Base-by-base conservation (phyloP, 2,329 filamentous ascomycete genomes). In the Coniosporium tulheliwenetii region DNA sequence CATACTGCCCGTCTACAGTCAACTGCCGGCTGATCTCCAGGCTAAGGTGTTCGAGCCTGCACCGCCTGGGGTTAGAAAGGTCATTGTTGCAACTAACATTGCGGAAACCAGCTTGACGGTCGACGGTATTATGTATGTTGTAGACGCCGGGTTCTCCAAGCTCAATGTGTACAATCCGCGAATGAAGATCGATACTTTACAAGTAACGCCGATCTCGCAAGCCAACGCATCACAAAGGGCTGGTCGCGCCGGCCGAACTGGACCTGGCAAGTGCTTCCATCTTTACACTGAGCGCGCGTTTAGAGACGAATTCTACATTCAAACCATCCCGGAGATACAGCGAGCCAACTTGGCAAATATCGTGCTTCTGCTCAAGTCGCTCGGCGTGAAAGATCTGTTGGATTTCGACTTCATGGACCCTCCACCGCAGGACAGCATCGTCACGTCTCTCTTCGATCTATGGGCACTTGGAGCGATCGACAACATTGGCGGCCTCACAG, bases 341-440 rank as follows among this genome's bases (percentile, higher is more conserved):
- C 76, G 91, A 13, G 98, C 91, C 0, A 98, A 96, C 52, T 74
- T 98, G 2, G 81, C 85, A 52, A 96, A 96, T 52, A 96, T 87
- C 0, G 89, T 98, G 2, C 70, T 98, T 10, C 75, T 98, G 38
- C 71, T 98, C 37, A 98, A 98, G 56, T 94, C 85, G 0, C 73
- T 98, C 0, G 91, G 91, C 0, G 89, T 98, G 13, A 89, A 85
- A 54, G 87, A 98, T 50, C 69, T 98, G 8, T 65, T 98, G 1
- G 89, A 98, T 58, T 98, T 98, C 54, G 86, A 96, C 58, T 98
- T 98, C 52, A 96, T 98, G 89, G 91, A 98, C 50, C 91, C 91
- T 1, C 91, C 91, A 5, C 91, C 91, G 0, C 91, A 98, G 61
- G 93, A 98, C 53, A 95, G 87, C 1, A 96, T 98, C 48, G 89